A percentile compares a stretch with the other conserved stretches of the same genome.
Conservation (phyloP, 1,139 yeast species). For the Candida tropicalis region DNA sequence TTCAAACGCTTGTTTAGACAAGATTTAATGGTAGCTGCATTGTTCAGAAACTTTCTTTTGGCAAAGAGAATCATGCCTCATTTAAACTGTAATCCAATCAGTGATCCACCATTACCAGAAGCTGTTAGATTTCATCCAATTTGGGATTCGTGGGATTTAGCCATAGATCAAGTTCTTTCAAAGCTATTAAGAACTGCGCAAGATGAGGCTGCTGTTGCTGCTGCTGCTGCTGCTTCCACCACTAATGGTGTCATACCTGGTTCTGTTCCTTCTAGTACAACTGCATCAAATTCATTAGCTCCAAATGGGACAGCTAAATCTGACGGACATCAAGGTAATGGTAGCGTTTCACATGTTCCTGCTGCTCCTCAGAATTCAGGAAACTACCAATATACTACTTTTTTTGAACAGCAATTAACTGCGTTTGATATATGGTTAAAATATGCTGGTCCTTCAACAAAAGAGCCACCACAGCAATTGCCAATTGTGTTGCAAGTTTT, state of each 20-base stretch:
- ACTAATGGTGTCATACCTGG: not conserved
- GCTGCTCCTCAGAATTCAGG: slow-evolving; percentile 32
- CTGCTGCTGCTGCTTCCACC: not conserved
- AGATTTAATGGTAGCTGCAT: slow-evolving; percentile 94
- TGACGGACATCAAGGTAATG: slow-evolving; percentile 12
- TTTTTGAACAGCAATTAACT: slow-evolving; percentile 93
- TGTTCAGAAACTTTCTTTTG: slow-evolving; percentile 85
- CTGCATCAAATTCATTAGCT: not conserved
- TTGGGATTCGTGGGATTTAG: slow-evolving; percentile 99
- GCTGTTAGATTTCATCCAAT: slow-evolving; percentile 78
- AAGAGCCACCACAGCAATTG: slow-evolving; percentile 90
- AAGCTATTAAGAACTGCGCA: slow-evolving; percentile 53
- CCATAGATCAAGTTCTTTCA: slow-evolving; percentile 89
- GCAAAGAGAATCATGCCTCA: slow-evolving; percentile 96
- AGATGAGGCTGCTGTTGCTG: slow-evolving; percentile 11
- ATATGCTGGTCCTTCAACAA: slow-evolving; percentile 77
- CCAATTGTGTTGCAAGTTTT: slow-evolving; percentile 93
- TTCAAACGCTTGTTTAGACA: slow-evolving; percentile 91
- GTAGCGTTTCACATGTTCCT: slow-evolving; percentile 19
- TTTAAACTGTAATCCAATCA: slow-evolving; percentile 90
- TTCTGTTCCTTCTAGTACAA: slow-evolving; percentile 11
- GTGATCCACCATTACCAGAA: slow-evolving; percentile 92
- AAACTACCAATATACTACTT: slow-evolving; percentile 83
- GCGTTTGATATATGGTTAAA: slow-evolving; percentile 97
- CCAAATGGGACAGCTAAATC: slow-evolving; percentile 5